phyloP scores from a whole-genome alignment of 1,139 yeast species.

The Geotrichum aggregatum region DNA sequence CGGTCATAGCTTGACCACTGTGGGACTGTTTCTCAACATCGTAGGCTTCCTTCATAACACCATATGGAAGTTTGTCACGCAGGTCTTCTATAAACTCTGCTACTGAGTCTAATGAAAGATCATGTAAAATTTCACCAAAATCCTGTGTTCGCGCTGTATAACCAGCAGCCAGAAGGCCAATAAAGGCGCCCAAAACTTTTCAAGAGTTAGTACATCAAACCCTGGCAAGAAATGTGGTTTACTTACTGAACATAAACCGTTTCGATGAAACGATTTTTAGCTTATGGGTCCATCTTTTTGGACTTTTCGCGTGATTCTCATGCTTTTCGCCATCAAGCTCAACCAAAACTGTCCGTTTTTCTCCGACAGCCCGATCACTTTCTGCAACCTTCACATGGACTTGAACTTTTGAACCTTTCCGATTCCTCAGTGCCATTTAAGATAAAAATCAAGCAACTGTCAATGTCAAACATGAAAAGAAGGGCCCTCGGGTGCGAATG shows the following conservation, averaged over 20 bases:
- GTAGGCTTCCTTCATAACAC: slow-evolving; percentile 56
- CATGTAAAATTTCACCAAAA: slow-evolving; percentile 50
- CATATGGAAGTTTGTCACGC: slow-evolving; percentile 51
- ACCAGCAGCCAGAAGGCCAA: slow-evolving; percentile 65
- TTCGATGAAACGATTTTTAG: slow-evolving; percentile 3
- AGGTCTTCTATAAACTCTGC: slow-evolving; percentile 35
- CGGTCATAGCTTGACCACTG: slow-evolving; percentile 40
- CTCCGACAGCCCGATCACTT: too few species aligned
- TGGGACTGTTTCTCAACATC: slow-evolving; percentile 45
- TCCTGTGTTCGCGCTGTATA: slow-evolving; percentile 55
- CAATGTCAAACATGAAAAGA: not conserved
- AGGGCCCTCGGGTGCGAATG: not conserved
- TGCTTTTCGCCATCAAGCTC: too few species aligned
- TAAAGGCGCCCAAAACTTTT: slow-evolving; percentile 52
- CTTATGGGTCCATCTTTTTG: slow-evolving; percentile 2
- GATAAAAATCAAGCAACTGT: not conserved
- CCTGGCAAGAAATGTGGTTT: not conserved
- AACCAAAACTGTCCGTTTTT: too few species aligned
- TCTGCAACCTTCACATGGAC: not conserved
- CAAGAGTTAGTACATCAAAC: not conserved
- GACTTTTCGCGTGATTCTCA: too few species aligned
- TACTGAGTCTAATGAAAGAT: slow-evolving; percentile 50
- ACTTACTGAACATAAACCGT: slow-evolving; percentile 16
- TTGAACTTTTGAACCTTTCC: not conserved
- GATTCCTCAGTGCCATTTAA: slow-evolving; percentile 2